A percentile compares a stretch with the other conserved stretches of the same genome.
Evolutionary conservation across 148 eudicot species (phyloP).

Genomic region (Amaranthus cruentus): DNA sequence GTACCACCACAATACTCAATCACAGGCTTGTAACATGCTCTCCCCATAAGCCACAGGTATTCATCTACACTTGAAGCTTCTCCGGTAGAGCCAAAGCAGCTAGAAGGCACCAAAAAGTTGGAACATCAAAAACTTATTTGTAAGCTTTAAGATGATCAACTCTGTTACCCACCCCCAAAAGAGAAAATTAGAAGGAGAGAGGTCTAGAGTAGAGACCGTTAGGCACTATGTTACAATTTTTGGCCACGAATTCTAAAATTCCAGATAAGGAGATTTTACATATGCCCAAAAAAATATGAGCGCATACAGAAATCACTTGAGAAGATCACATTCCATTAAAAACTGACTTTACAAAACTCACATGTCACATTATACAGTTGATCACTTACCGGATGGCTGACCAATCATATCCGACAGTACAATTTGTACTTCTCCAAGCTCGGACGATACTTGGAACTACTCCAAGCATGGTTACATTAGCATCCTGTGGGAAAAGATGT

Average conservation of each 20-base stretch:
- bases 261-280: neutral
- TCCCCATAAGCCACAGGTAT: constrained; percentile 93
- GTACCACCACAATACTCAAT: constrained; percentile 98
- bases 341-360: neutral
- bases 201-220: neutral
- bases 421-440: constrained; percentile 72
- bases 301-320: neutral
- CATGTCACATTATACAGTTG: constrained; percentile 10
- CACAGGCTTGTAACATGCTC: constrained; percentile 84
- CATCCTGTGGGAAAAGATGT: constrained; percentile 54
- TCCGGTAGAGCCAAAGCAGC: constrained; percentile 93
- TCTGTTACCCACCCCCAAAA: neutral
- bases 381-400: constrained; percentile 73
- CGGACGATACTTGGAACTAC: constrained; percentile 92
- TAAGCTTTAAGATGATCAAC: neutral
- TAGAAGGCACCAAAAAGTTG: constrained; percentile 21
- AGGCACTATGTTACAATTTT: neutral
- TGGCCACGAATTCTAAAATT: neutral
- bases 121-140: neutral
- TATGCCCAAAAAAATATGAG: neutral
- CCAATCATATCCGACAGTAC: constrained; percentile 78
- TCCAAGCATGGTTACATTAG: constrained; percentile 90
- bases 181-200: neutral
- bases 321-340: neutral
- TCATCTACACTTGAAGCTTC: constrained; percentile 96